phyloP scores from a whole-genome alignment of 2,329 filamentous ascomycete species.

The Alternaria metachromatica region DNA sequence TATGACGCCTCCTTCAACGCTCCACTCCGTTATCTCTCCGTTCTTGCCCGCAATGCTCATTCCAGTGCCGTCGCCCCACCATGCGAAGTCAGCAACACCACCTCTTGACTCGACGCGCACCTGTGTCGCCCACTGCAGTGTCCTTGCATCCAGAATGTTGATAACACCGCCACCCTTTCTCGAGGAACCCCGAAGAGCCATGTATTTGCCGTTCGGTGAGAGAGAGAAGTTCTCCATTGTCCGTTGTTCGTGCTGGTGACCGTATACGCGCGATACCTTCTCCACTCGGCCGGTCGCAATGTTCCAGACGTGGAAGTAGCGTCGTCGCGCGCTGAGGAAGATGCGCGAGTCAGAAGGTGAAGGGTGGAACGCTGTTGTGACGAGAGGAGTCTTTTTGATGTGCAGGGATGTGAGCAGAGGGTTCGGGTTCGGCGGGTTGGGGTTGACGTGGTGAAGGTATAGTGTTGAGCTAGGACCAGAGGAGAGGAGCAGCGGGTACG shows the following conservation, averaged over 20 bases:
- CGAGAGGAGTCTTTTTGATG: conserved; percentile 81
- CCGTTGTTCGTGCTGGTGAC: conserved; percentile 81
- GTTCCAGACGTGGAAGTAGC: conserved; percentile 96
- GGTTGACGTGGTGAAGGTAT: conserved; percentile 87
- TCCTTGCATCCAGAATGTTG: conserved; percentile 80
- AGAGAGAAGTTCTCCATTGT: conserved; percentile 91
- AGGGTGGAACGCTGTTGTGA: conserved; percentile 79
- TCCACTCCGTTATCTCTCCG: conserved; percentile 91
- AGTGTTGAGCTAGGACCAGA: conserved; percentile 85
- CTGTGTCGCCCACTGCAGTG: conserved; percentile 86
- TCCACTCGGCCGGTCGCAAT: conserved; percentile 80
- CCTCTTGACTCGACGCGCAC: conserved; percentile 81
- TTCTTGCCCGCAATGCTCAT: conserved; percentile 83
- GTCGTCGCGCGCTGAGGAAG: conserved; percentile 84
- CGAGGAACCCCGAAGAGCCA: conserved; percentile 80
- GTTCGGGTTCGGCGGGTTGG: conserved; percentile 77
- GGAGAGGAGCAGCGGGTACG: conserved; percentile 86
- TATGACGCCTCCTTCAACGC: conserved; percentile 71
- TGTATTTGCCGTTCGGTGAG: conserved; percentile 83
- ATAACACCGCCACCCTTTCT: conserved; percentile 87
- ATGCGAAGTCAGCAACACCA: conserved; percentile 88
- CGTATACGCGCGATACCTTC: conserved; percentile 77
- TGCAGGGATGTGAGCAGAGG: conserved; percentile 90
- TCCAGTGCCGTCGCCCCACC: conserved; percentile 87
- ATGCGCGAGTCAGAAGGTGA: conserved; percentile 75